Conservation (phyloP, 202 grass and related monocot genomes). For the Saccharum hybrid region DNA sequence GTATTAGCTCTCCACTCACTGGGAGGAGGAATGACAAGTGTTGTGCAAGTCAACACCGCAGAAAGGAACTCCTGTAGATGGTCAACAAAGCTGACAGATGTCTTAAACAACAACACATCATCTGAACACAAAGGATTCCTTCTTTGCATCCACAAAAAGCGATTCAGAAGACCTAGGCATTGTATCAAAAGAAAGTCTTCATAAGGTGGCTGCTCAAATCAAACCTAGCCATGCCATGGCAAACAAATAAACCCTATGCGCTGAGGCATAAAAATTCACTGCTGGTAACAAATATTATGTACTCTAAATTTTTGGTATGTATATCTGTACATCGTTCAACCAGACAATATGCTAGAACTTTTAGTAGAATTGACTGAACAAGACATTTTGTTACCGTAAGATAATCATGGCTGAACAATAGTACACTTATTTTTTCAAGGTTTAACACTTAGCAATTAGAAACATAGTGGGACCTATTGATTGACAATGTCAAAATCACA, state of each 20-base stretch:
- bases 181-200: slow-evolving; percentile 43
- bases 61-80: slow-evolving; percentile 94
- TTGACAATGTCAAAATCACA: neutral
- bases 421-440: neutral
- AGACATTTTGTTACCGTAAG: neutral
- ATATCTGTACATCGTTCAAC: neutral
- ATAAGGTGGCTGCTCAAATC: slow-evolving; percentile 19
- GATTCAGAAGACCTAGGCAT: slow-evolving; percentile 79
- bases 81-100: slow-evolving; percentile 87
- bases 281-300: neutral
- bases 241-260: slow-evolving; percentile 11
- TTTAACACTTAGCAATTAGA: slow-evolving; percentile 5
- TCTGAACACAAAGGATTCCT: slow-evolving; percentile 58
- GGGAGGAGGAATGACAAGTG: slow-evolving; percentile 75
- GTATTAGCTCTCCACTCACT: slow-evolving; percentile 74
- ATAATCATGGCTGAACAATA: neutral
- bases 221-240: slow-evolving; percentile 14
- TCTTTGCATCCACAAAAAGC: slow-evolving; percentile 90
- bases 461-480: neutral
- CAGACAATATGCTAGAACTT: slow-evolving; percentile 9
- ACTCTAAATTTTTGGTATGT: slow-evolving; percentile 13
- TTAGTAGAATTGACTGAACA: neutral
- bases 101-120: slow-evolving; percentile 89
- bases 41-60: slow-evolving; percentile 70
- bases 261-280: neutral